Percentiles rank a stretch among this genome's conserved stretches.
These are phyloP conservation scores for Colletotrichum abscissum DNA, from an alignment of 2,329 filamentous ascomycete genomes.

Conservation along the genomic window DNA sequence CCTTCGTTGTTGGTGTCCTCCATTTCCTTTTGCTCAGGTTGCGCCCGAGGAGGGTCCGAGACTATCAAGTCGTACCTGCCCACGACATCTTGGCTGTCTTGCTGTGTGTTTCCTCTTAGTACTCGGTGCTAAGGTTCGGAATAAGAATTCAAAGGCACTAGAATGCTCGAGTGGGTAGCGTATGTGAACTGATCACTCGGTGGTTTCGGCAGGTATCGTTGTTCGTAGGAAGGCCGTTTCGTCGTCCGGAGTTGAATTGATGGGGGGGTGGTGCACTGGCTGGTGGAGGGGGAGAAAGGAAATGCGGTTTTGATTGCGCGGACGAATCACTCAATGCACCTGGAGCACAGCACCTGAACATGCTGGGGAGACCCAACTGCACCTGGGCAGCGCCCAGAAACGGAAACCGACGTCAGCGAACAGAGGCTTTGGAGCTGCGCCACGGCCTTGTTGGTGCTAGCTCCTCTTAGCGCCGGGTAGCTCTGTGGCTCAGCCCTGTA, in stretches of 20 bases:
- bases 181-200: slow-evolving; percentile 2
- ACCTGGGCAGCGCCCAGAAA: slow-evolving; percentile 1
- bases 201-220: slow-evolving; percentile 20
- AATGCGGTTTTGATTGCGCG: slow-evolving; percentile 32
- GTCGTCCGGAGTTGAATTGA: slow-evolving; percentile 26
- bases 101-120: background rate
- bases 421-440: slow-evolving; percentile 21
- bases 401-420: slow-evolving; percentile 40
- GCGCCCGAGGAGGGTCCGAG: slow-evolving; percentile 4
- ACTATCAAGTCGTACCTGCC: slow-evolving; percentile 51
- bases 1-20: background rate
- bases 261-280: background rate
- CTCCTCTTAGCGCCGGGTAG: background rate
- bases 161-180: background rate
- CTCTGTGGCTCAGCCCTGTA: slow-evolving; percentile 24
- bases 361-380: slow-evolving; percentile 25
- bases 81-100: slow-evolving; percentile 54
- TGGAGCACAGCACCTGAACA: no score
- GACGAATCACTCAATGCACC: slow-evolving; percentile 28
- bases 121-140: background rate
- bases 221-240: slow-evolving; percentile 19
- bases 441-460: slow-evolving; percentile 3
- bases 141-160: background rate
- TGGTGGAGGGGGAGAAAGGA: background rate
- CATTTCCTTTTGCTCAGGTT: background rate